These are phyloP conservation scores for Oleoguttula mirabilis DNA, from an alignment of 495 filamentous ascomycete species.

Conservation along the genomic window DNA sequence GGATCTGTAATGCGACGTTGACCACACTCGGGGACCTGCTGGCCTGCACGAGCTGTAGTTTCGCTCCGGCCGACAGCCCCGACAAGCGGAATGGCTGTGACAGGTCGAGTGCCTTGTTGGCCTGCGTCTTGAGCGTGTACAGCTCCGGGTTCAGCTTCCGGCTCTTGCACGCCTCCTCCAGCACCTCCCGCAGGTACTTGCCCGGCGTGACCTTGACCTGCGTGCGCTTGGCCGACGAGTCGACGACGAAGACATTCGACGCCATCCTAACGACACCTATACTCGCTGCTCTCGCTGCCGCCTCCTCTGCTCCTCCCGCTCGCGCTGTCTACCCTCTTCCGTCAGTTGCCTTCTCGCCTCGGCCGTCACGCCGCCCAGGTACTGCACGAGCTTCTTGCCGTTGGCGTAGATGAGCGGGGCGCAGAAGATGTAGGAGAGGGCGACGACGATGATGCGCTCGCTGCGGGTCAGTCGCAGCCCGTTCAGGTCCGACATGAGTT, in stretches of 20 bases:
- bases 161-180: constrained; percentile 76
- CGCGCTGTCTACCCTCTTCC: not conserved
- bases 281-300: not conserved
- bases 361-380: not conserved
- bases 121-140: constrained; percentile 77
- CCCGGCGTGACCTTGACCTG: constrained; percentile 74
- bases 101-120: constrained; percentile 72
- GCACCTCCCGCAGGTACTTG: constrained; percentile 67
- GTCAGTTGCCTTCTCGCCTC: constrained; percentile 5
- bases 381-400: constrained; percentile 2
- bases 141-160: constrained; percentile 57
- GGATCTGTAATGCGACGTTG: constrained; percentile 72
- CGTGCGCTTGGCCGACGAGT: constrained; percentile 56
- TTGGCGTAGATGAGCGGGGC: constrained; percentile 9
- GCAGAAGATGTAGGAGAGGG: constrained; percentile 16
- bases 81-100: constrained; percentile 76
- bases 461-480: constrained; percentile 15
- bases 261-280: constrained; percentile 45
- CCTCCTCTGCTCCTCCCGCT: not conserved
- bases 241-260: constrained; percentile 78
- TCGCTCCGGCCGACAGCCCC: constrained; percentile 73
- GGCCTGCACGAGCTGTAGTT: constrained; percentile 77
- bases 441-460: constrained; percentile 19
- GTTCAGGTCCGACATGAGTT: constrained; percentile 8
- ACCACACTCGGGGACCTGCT: constrained; percentile 74